Evolutionary conservation across 805 yeast genomes (phyloP), one percentile per base, ranked within the genome.

Genomic region (Candida taoyuanica): DNA sequence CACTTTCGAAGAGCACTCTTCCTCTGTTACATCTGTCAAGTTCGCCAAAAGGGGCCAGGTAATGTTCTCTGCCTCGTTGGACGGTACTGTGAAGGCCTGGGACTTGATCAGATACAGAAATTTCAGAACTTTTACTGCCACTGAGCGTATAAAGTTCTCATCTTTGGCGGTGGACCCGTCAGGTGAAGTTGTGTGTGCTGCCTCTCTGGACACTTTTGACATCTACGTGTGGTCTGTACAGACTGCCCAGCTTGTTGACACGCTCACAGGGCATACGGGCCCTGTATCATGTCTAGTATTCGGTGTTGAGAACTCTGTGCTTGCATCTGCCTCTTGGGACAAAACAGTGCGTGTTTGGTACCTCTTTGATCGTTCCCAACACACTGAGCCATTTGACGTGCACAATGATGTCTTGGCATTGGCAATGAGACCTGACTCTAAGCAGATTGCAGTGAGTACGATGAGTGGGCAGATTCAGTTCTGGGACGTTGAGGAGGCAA

Each of bases 31-130:
- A 0, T 85, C 81, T 4, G 81, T 93, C 11, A 82, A 76, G 51
- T 89, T 93, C 64, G 88, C 96, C 25, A 85, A 84, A 51, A 76
- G 73, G 44, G 98, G 98, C 0, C 91, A 87, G 55, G 96, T 93
- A 0, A 63, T 93, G 53, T 93, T 93, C 53, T 82, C 96, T 3
- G 74, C 95, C 1, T 91, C 98, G 0, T 65, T 89, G 43, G 98
- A 93, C 65, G 98, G 98, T 42, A 93, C 98, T 0, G 88, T 93
- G 8, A 74, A 97, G 52, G 98, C 98, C 0, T 93, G 96, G 95
- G 98, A 93, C 68, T 68, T 93, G 46, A 73, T 89, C 26, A 72
- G 98, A 52, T 93, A 83, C 60, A 77, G 98, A 59, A 93, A 93
- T 57, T 93, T 93, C 68, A 74, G 98, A 51, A 87, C 96, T 0